These are phyloP conservation scores for Micromonas commoda DNA, from an alignment of 139 green algal species.

Conservation along the genomic window DNA sequence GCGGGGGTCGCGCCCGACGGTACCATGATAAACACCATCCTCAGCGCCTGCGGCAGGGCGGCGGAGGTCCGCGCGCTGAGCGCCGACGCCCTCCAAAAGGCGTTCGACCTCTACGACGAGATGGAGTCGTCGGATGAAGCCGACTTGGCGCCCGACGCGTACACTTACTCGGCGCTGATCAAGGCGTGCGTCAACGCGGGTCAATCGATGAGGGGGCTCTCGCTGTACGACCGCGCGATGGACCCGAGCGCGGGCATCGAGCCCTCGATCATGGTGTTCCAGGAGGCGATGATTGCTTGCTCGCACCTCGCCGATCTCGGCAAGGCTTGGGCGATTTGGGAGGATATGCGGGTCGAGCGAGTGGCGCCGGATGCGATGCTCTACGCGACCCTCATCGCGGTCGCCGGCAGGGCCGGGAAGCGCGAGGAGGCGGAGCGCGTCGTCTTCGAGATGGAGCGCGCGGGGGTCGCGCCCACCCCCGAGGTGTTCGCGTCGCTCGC, in stretches of 20 bases:
- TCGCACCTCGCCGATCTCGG: not conserved
- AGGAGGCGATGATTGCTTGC: no score
- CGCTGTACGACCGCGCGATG: conserved; percentile 5
- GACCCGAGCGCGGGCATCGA: not conserved
- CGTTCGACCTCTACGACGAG: conserved; percentile 3
- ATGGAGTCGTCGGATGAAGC: not conserved
- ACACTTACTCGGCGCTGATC: conserved; percentile 13
- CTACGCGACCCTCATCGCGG: conserved; percentile 13
- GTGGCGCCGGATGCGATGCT: not conserved
- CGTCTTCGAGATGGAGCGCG: not conserved
- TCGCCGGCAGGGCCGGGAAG: not conserved
- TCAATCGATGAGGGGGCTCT: not conserved
- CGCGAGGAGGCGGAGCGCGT: not conserved
- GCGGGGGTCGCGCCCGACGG: not conserved
- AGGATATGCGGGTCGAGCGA: not conserved
- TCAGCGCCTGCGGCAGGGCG: conserved; percentile 8
- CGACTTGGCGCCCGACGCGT: not conserved
- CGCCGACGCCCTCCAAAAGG: not conserved
- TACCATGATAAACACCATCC: not conserved
- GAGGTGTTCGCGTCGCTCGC: not conserved
- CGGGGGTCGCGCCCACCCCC: not conserved
- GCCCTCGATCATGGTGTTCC: no score
- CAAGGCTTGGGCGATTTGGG: not conserved
- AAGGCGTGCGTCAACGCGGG: not conserved
- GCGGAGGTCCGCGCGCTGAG: not conserved